These are phyloP conservation scores for Saturnispora sanitii DNA, from an alignment of 805 yeast genomes.

Conservation along the genomic window DNA sequence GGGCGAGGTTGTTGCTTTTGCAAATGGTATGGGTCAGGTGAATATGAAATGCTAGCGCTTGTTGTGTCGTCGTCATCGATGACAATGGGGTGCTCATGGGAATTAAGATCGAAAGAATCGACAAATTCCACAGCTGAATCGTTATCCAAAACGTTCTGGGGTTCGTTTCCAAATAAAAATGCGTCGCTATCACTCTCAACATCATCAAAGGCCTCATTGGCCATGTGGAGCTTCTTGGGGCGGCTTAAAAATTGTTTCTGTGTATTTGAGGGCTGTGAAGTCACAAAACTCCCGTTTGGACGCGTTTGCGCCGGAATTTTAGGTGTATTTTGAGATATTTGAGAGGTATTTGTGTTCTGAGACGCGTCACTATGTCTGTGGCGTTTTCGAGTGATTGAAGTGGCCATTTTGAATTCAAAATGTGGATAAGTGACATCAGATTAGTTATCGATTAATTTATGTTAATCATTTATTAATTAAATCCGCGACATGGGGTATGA, in stretches of 20 bases:
- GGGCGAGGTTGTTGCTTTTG: conserved; percentile 2
- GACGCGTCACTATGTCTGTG: conserved; percentile 7
- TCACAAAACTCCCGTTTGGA: background rate
- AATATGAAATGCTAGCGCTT: background rate
- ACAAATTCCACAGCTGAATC: conserved; percentile 9
- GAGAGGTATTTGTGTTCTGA: background rate
- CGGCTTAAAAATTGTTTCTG: too few species aligned
- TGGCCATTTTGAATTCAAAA: conserved; percentile 5
- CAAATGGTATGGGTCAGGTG: background rate
- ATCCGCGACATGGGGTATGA: too few species aligned
- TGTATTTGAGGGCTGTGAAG: conserved; percentile 10
- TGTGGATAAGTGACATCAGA: background rate
- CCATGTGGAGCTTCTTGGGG: conserved; percentile 11
- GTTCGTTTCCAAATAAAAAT: too few species aligned
- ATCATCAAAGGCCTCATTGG: too few species aligned
- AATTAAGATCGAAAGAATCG: conserved; percentile 2
- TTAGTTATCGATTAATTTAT: background rate
- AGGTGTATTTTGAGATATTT: too few species aligned
- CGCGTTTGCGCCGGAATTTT: background rate
- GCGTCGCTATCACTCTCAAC: conserved; percentile 2
- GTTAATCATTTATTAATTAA: background rate
- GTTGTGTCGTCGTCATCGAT: conserved; percentile 2
- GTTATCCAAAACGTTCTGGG: too few species aligned
- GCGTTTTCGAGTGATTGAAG: conserved; percentile 6
- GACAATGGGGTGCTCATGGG: background rate